These are phyloP conservation scores for Pyrenochaeta sp. DNA, from an alignment of 2,329 filamentous ascomycete genomes.

Conservation along the genomic window DNA sequence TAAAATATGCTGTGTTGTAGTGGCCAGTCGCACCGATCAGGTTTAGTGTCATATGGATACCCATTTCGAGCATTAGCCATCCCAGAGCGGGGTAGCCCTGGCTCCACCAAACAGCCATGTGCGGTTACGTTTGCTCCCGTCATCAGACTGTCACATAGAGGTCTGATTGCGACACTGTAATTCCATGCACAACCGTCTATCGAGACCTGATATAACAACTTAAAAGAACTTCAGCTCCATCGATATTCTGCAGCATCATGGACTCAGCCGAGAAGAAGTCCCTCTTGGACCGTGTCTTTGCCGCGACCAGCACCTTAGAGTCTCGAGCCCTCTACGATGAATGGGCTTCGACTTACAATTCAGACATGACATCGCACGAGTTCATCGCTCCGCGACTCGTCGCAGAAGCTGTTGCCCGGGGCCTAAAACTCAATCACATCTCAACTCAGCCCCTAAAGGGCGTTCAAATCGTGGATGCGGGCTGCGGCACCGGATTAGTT, in stretches of 20 bases:
- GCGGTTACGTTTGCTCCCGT: too few species aligned
- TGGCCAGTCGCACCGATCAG: too few species aligned
- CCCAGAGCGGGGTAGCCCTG: too few species aligned
- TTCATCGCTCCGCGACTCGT: slow-evolving; percentile 54
- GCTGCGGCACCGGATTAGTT: slow-evolving; percentile 66
- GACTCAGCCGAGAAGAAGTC: slow-evolving; percentile 5
- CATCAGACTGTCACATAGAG: too few species aligned
- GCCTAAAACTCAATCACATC: slow-evolving; percentile 24
- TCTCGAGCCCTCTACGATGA: slow-evolving; percentile 55
- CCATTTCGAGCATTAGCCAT: too few species aligned
- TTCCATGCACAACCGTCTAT: too few species aligned
- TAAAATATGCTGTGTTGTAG: too few species aligned
- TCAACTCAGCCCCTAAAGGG: slow-evolving; percentile 20
- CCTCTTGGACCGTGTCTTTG: slow-evolving; percentile 51
- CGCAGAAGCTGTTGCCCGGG: slow-evolving; percentile 31
- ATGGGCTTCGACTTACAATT: slow-evolving; percentile 40
- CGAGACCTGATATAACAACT: neutral
- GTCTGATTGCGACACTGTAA: too few species aligned
- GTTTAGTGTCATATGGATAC: too few species aligned
- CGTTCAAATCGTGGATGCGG: slow-evolving; percentile 60
- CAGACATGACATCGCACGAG: slow-evolving; percentile 44
- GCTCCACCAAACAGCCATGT: too few species aligned
- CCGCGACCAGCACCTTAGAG: slow-evolving; percentile 45
- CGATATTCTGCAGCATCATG: neutral
- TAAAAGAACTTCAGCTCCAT: neutral